phyloP scores from a whole-genome alignment of 2,329 filamentous ascomycete species.

The Phyllosticta paracitricarpa region DNA sequence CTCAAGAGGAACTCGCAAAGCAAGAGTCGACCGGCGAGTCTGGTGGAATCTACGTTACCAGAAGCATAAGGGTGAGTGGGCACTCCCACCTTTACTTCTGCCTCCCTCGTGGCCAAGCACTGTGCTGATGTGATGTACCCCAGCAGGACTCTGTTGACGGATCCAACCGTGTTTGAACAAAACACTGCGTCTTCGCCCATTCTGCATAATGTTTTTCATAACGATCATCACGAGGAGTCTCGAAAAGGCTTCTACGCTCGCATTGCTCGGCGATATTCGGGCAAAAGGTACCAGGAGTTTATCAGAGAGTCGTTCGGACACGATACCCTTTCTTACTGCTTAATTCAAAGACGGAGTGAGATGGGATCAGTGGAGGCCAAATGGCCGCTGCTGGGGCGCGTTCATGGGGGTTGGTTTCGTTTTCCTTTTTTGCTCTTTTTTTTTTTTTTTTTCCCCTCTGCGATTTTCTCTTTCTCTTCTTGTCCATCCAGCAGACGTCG shows the following conservation, averaged over 20 bases:
- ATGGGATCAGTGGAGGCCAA: neutral
- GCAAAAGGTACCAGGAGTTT: neutral
- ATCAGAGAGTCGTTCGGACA: neutral
- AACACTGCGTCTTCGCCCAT: neutral
- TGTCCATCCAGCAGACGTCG: neutral
- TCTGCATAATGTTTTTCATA: neutral
- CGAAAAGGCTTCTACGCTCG: neutral
- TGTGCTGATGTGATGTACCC: neutral
- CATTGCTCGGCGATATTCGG: neutral
- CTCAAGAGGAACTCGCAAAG: constrained; percentile 3
- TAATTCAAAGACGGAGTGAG: neutral
- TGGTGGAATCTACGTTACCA: constrained; percentile 4
- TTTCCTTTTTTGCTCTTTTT: neutral
- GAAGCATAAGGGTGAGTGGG: constrained; percentile 4
- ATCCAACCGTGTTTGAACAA: neutral
- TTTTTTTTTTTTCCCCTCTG: neutral
- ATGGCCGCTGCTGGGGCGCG: neutral
- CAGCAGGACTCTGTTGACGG: neutral
- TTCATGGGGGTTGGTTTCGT: neutral
- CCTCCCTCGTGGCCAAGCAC: neutral
- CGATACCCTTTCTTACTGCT: neutral
- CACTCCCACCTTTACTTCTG: neutral
- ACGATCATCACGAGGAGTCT: neutral
- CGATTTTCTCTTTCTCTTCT: neutral
- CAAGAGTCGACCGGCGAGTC: neutral